Evolutionary conservation across 805 yeast genomes (phyloP), one percentile per base, ranked within the genome.

Genomic region (Myxozyma monticola): DNA sequence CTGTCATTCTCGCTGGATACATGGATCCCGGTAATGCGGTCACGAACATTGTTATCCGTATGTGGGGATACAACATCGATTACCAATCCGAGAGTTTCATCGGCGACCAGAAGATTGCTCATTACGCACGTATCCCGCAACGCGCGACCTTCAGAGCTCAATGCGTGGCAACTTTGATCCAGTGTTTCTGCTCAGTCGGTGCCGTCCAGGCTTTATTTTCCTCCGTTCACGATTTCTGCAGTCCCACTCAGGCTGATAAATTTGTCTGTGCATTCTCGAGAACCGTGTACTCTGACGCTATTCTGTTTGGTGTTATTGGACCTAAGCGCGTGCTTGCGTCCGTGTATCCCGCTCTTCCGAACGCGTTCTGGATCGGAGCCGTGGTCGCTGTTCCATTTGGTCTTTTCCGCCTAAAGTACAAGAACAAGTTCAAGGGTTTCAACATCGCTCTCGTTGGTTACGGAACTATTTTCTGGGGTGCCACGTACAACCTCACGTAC

Each of bases 51-150:
- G 68, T 76, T 8, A 62, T 79, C 47, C 78, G 78, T 57, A 75
- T 77, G 0, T 71, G 69, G 47, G 80, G 80, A 37, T 76, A 78
- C 37, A 81, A 80, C 60, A 79, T 81, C 52, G 83, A 80, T 61
- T 76, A 77, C 21, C 86, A 82, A 66, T 84, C 87, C 10, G 80
- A 81, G 50, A 76, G 71, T 60, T 83, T 77, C 64, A 76, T 80
- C 43, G 75, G 77, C 60, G 79, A 79, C 60, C 74, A 72, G 59
- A 80, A 78, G 61, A 65, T 74, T 69, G 83, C 77, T 3, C 84
- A 80, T 64, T 78, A 79, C 64, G 66, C 76, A 22, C 38, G 31
- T 14, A 54, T 73, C n/a, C 71, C 76, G 6, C 76, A 76, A 26
- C 66, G 75, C 38, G 69, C 75, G 4, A 55, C 69, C 36, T 73